Evolutionary conservation across 768 basidiomycete species (phyloP), one percentile per base, ranked within the genome.

Genomic region (Naganishia vishniacii): DNA sequence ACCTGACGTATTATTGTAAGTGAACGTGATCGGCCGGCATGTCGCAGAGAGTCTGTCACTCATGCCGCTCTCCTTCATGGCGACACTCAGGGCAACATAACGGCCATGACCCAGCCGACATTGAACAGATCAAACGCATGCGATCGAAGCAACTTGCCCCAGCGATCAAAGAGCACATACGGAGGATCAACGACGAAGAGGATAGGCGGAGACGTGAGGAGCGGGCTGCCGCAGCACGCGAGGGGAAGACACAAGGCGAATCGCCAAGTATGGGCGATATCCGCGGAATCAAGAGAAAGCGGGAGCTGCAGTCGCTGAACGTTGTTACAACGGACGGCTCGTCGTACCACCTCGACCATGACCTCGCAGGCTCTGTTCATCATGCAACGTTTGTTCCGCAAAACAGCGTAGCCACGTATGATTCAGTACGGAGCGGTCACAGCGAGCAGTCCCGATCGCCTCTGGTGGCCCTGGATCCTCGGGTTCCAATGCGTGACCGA

Each of bases 91-190:
- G 53, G 53, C 53, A 37, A 26, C 53, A 56, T 13, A 56, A 56
- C 53, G 53, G 53, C 16, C 53, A 56, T 29, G 53, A 56, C 37
- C 53, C 53, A 16, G 40, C 53, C 6, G 53, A 56, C 23, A 37
- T 56, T 34, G 53, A 56, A 16, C 53, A 56, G 20, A 40, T 56
- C 53, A 56, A 56, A 40, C 53, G 53, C 1, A 56, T 56, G 53
- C 53, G 53, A 26, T 56, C 53, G 34, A 37, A n/a, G 37, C 53
- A 56, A 37, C 53, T 56, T 11, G 20, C 53, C 23, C 34, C 28
- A 8, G 4, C 53, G 18, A 56, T 56, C 53, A 56, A 56, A 34
- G 31, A n/a, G 4, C 37, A 56, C 13, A 11, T 56, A 20, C 2
- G 23, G 6, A 34, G 16, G 31, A 34, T 20, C 12, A 18, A 56